Evolutionary conservation across 1,139 yeast genomes (phyloP).

Genomic region (Scheffersomyces insectosa): DNA sequence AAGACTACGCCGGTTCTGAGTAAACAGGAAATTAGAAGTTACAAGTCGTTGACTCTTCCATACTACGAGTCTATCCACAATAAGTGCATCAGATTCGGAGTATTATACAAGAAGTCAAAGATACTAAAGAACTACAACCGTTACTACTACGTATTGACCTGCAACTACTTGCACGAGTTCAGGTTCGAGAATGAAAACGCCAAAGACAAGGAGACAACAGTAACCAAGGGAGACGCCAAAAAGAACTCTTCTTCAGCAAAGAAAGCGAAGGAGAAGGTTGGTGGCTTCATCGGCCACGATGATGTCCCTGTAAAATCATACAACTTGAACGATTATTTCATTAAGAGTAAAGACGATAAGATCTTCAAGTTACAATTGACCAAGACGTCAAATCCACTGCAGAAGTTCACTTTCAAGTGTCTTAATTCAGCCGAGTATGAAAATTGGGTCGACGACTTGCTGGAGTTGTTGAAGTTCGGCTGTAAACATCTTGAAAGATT

Average conservation of each 20-base stretch:
- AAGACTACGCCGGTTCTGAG: slow-evolving; percentile 21
- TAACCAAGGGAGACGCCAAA: slow-evolving; percentile 3
- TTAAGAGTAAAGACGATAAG: slow-evolving; percentile 35
- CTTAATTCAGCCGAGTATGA: slow-evolving; percentile 29
- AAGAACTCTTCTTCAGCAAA: slow-evolving; percentile 3
- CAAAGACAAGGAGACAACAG: slow-evolving; percentile 11
- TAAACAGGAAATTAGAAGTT: slow-evolving; percentile 34
- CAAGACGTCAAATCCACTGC: slow-evolving; percentile 27
- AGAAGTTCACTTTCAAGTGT: slow-evolving; percentile 43
- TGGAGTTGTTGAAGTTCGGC: slow-evolving; percentile 40
- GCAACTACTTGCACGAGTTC: slow-evolving; percentile 49
- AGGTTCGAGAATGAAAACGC: slow-evolving; percentile 30
- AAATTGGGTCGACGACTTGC: slow-evolving; percentile 41
- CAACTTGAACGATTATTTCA: slow-evolving; percentile 41
- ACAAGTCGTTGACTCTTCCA: slow-evolving; percentile 33
- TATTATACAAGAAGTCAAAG: slow-evolving; percentile 44
- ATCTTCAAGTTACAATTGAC: slow-evolving; percentile 37
- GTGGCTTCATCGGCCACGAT: slow-evolving; percentile 44
- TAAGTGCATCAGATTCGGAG: slow-evolving; percentile 47
- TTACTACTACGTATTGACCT: slow-evolving; percentile 41
- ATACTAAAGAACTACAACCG: slow-evolving; percentile 42
- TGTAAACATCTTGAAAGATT: slow-evolving; percentile 36
- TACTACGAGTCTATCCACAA: slow-evolving; percentile 41
- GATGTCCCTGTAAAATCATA: slow-evolving; percentile 45
- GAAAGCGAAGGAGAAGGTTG: slow-evolving; percentile 29